These are phyloP conservation scores for Candolleomyces eurysporus DNA, from an alignment of 768 basidiomycete species.

Conservation along the genomic window DNA sequence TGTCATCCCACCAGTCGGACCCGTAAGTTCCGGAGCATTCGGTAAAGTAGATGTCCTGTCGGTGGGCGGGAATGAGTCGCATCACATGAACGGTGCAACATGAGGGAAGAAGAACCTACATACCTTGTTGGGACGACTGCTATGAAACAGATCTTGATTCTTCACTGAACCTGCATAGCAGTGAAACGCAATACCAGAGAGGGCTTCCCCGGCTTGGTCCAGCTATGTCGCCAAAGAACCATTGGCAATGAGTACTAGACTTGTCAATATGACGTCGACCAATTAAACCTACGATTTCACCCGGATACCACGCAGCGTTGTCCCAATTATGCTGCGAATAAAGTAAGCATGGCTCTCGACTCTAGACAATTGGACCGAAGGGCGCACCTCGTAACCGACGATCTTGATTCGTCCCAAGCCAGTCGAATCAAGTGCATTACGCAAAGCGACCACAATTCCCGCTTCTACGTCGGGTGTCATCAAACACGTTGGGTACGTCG, in stretches of 20 bases:
- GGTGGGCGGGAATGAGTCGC: background rate
- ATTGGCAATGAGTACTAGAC: background rate
- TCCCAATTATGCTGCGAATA: conserved; percentile 66
- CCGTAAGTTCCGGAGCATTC: conserved; percentile 69
- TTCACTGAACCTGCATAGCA: conserved; percentile 60
- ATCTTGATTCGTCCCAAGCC: conserved; percentile 59
- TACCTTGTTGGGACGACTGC: conserved; percentile 55
- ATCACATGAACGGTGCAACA: no score
- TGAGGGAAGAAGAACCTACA: no score
- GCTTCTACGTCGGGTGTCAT: conserved; percentile 58
- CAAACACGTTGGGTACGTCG: conserved; percentile 65
- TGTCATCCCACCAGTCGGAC: conserved; percentile 77
- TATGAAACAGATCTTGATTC: conserved; percentile 56
- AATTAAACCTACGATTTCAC: conserved; percentile 34
- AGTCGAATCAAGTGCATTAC: conserved; percentile 60
- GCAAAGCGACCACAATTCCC: conserved; percentile 52
- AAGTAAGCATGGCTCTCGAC: no score
- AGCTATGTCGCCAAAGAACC: conserved; percentile 31
- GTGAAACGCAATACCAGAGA: conserved; percentile 69
- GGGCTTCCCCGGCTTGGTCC: conserved; percentile 52
- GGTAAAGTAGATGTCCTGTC: conserved; percentile 46
- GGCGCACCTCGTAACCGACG: conserved; percentile 46
- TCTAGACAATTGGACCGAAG: background rate
- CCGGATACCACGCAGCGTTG: conserved; percentile 60
- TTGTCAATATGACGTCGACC: background rate